A percentile compares a stretch with the other conserved stretches of the same genome.
Evolutionary conservation across 2,329 filamentous ascomycete genomes (phyloP).

Genomic region (Daldinia eschscholtzii): DNA sequence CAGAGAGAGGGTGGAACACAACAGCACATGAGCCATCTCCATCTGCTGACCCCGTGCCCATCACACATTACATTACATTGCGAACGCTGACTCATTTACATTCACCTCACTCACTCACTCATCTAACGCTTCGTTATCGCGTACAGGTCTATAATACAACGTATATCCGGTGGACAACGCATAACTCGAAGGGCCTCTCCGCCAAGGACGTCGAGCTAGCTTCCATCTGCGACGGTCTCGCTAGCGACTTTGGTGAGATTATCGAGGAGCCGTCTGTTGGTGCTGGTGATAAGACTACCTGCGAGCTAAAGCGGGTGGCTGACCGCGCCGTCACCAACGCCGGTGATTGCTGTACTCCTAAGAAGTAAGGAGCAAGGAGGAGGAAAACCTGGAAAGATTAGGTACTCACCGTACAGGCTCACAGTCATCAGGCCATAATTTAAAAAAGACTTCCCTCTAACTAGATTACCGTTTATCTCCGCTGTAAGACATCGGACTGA

Average conservation of each 20-base stretch:
- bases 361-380: constrained; percentile 42
- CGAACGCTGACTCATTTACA: constrained; percentile 28
- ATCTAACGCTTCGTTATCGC: constrained; percentile 23
- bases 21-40: constrained; percentile 6
- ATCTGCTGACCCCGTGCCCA: constrained; percentile 18
- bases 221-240: constrained; percentile 70
- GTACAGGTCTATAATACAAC: constrained; percentile 76
- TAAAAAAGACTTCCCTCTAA: neutral
- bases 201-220: constrained; percentile 73
- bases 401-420: no score
- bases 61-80: no score
- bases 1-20: neutral
- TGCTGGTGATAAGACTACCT: constrained; percentile 38
- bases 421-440: constrained; percentile 9
- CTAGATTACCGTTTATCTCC: neutral
- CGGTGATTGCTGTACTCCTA: constrained; percentile 67
- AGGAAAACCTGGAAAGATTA: constrained; percentile 11
- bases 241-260: constrained; percentile 68
- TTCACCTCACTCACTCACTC: neutral
- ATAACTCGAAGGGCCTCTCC: constrained; percentile 74
- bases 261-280: constrained; percentile 44
- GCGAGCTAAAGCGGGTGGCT: constrained; percentile 59
- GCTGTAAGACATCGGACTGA: constrained; percentile 7
- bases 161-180: constrained; percentile 80
- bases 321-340: constrained; percentile 60